A percentile compares a stretch with the other conserved stretches of the same genome.
Evolutionary conservation across 345 rosid species (phyloP).

Genomic region (Acer yangbiense): DNA sequence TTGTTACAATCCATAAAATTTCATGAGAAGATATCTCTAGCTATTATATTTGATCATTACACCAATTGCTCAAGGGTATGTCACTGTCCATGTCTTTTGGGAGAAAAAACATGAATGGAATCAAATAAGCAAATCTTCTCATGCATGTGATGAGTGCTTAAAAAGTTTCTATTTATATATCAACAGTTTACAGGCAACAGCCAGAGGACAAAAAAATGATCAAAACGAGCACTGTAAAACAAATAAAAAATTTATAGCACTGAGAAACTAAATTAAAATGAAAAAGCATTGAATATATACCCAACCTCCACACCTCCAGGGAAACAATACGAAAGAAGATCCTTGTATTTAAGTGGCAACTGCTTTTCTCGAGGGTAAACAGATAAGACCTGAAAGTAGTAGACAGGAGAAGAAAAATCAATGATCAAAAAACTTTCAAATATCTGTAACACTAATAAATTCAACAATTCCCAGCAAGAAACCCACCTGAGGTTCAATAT

Average conservation of each 20-base stretch:
- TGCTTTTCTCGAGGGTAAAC: conserved; percentile 89
- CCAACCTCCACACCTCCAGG: conserved; percentile 94
- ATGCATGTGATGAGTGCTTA: background rate
- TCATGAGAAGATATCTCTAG: conserved; percentile 3
- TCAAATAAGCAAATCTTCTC: background rate
- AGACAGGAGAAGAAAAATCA: conserved; percentile 22
- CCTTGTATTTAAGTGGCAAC: conserved; percentile 79
- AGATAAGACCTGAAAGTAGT: conserved; percentile 71
- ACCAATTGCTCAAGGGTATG: background rate
- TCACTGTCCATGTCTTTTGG: background rate
- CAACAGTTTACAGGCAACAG: background rate
- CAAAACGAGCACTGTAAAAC: background rate
- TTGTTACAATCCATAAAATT: background rate
- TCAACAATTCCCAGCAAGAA: conserved; percentile 10
- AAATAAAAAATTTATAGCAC: conserved; percentile 4
- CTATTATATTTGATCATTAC: background rate
- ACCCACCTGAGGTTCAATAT: conserved; percentile 82
- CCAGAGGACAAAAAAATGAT: background rate
- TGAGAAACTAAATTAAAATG: background rate
- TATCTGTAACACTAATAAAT: background rate
- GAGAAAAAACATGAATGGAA: background rate
- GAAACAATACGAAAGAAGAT: conserved; percentile 91
- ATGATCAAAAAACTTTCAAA: background rate
- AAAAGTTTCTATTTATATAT: background rate
- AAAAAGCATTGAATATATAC: background rate